Base-by-base conservation (phyloP, 306 rosid species). In the Elaeagnus macrophylla region DNA sequence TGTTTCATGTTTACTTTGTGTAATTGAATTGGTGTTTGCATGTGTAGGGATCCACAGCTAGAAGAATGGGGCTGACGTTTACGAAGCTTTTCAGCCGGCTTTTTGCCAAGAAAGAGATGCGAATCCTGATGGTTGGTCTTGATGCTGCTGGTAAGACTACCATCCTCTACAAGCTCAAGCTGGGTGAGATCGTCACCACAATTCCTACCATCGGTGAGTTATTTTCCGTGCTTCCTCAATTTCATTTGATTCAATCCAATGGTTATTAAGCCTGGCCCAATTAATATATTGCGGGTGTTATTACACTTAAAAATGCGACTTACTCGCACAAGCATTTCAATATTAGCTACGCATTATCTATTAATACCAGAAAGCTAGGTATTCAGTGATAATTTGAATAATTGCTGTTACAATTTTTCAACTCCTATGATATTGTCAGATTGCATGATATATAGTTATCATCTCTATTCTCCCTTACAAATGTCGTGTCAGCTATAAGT, bases 71-170 rank as follows among this genome's bases (percentile, higher is more conserved):
- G 80, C 73, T 93, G 66, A 88, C 99, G 51, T 93, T 93, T 83
- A 84, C 99, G 37, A 93, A 93, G 83, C 95, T 93, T 48, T 93
- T 93, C 75, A 93, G 95, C 74, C 79, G 99, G 81, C 96, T 93
- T 19, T 93, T 93, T 37, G 96, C 99, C 68, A 93, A 93, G 94
- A 93, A 81, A 64, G 99, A 93, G 77, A 93, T 93, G 99, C 71
- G 99, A 72, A 93, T 93, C 74, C 83, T 93, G 75, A 93, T 93
- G 99, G 99, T 93, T 39, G 99, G 99, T 84, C 99, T 93, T 57
- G 99, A 93, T 68, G 99, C 99, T 6, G 99, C 99, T 68, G 99
- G 99, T 87, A 93, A 93, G 88, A 93, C 99, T 47, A 93, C 99
- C 57, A 93, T 93, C 56, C 89, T 93, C 55, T 93, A 93, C 80